These are phyloP conservation scores for Diplogelasinospora grovesii DNA, from an alignment of 495 filamentous ascomycete genomes.

Conservation along the genomic window DNA sequence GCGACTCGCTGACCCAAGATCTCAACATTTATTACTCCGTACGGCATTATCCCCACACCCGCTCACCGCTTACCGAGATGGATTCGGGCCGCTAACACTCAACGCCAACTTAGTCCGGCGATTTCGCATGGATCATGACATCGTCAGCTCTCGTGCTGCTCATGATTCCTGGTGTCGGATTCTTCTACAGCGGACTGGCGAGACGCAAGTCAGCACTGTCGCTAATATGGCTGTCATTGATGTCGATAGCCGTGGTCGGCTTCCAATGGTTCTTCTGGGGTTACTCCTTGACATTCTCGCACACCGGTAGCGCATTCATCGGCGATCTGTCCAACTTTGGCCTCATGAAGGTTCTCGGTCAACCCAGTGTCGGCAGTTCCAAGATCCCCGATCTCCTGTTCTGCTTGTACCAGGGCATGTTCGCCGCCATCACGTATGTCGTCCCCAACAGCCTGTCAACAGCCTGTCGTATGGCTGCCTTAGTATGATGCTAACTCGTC, in stretches of 20 bases:
- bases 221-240: slow-evolving; percentile 93
- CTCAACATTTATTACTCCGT: slow-evolving; percentile 83
- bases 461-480: no score
- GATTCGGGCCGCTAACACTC: neutral
- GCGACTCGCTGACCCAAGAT: slow-evolving; percentile 65
- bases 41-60: slow-evolving; percentile 17
- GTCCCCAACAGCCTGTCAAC: neutral
- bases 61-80: neutral
- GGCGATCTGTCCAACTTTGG: slow-evolving; percentile 84
- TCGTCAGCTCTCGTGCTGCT: slow-evolving; percentile 85
- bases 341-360: slow-evolving; percentile 70
- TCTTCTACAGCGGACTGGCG: slow-evolving; percentile 99
- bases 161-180: slow-evolving; percentile 98
- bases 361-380: slow-evolving; percentile 73
- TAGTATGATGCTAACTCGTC: slow-evolving; percentile 1
- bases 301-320: slow-evolving; percentile 74
- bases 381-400: slow-evolving; percentile 87
- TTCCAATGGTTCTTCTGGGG: slow-evolving; percentile 99
- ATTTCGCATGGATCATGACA: slow-evolving; percentile 88
- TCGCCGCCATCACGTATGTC: slow-evolving; percentile 72
- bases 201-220: slow-evolving; percentile 92
- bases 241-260: slow-evolving; percentile 81
- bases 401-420: slow-evolving; percentile 96
- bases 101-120: slow-evolving; percentile 55
- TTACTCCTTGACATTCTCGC: slow-evolving; percentile 88